Evolutionary conservation across 805 yeast species (phyloP), one percentile per base, ranked within the genome.

Genomic region (Vanderwaltozyma verrucispora): DNA sequence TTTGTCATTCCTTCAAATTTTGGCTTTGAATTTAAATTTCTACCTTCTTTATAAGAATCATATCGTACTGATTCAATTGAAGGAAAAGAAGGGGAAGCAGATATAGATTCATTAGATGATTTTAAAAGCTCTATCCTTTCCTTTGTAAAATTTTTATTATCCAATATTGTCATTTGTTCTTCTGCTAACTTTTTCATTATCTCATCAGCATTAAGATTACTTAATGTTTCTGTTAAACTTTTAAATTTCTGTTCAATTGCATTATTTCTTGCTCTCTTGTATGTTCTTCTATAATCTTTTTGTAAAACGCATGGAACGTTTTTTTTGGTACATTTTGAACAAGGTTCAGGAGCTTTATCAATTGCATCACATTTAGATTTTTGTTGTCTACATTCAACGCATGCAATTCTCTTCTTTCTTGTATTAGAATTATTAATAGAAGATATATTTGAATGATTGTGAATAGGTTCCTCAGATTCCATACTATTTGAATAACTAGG

Each of bases 301-400:
- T 85, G 77, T 33, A 92, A 60, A 19, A 78, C 72, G 56, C 98
- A 89, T 14, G 65, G 65, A 3, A 81, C 64, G 7, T 75, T 74
- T 51, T 84, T 75, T 54, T 80, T 82, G 9, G 64, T 53, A 57
- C 98, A 92, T 43, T 95, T 67, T 0, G 89, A 67, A 51, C 98
- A 92, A 2, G 95, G 83, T 8, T 66, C 66, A 0, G 95, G 95
- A 24, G 77, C 73, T 35, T 66, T 68, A 41, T 75, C 87, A 45
- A 69, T 74, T 11, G 95, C 94, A 61, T 88, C 95, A 63, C 96
- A 88, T 50, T 77, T 75, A 26, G 87, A 80, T 61, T 92, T 92
- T 57, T 89, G 98, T 60, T 92, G 97, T 12, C 97, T 74, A 56
- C 98, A 92, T 51, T 89, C 95, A 1, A 85, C 86, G 65, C 98